Percentiles rank a stretch among this genome's conserved stretches.
Conservation (phyloP, 495 filamentous ascomycete species). For the Neurospora hispaniola region DNA sequence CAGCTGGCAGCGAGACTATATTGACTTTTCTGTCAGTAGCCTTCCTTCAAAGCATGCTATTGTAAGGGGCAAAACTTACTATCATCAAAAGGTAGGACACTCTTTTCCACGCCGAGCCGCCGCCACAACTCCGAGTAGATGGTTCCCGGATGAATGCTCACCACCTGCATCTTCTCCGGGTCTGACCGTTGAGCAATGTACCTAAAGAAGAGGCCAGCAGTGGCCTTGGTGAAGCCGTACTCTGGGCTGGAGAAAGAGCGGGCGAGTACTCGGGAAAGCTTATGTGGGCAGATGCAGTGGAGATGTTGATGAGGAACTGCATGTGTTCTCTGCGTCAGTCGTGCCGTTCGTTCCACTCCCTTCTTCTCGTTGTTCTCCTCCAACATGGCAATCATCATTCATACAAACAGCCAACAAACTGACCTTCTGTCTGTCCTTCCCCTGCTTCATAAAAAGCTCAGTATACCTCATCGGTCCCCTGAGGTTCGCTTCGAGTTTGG, state of each 20-base stretch:
- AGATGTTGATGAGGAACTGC: constrained; percentile 28
- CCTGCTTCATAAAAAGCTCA: constrained; percentile 23
- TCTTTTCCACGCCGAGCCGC: constrained; percentile 10
- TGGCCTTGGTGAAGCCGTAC: constrained; percentile 31
- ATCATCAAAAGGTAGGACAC: constrained; percentile 22
- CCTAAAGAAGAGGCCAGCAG: constrained; percentile 28
- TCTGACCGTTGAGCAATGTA: constrained; percentile 21
- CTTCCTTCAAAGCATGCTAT: background rate
- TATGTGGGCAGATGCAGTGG: constrained; percentile 20
- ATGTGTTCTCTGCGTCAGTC: background rate
- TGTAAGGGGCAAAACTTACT: constrained; percentile 14
- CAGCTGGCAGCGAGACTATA: constrained; percentile 31
- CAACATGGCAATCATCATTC: background rate
- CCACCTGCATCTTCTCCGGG: constrained; percentile 26
- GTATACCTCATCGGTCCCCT: constrained; percentile 24
- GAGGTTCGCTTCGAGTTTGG: constrained; percentile 22
- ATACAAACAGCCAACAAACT: background rate
- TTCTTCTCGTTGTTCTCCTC: background rate
- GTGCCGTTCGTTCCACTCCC: background rate
- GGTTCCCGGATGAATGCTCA: constrained; percentile 35
- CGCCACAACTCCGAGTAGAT: constrained; percentile 21
- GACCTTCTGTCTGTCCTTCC: background rate
- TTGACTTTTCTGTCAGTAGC: background rate
- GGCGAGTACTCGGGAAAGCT: constrained; percentile 4
- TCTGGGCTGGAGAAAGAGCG: background rate